Percentiles rank a stretch among this genome's conserved stretches.
These are phyloP conservation scores for Thalassiosira gravida DNA, from an alignment of 352 stramenopile genomes.

Conservation along the genomic window DNA sequence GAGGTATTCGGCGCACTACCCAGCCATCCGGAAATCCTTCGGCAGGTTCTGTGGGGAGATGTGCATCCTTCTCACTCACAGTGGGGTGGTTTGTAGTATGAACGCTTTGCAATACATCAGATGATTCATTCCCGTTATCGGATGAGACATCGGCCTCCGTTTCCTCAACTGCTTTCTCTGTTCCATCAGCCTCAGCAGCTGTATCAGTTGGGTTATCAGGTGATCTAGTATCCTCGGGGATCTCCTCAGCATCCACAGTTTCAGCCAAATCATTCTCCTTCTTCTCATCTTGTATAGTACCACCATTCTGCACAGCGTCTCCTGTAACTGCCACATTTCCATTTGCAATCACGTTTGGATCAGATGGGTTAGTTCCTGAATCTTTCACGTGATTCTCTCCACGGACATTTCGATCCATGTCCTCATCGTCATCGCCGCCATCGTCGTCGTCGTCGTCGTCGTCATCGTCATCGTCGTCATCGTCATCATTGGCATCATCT, in stretches of 20 bases:
- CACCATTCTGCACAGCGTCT: constrained; percentile 19
- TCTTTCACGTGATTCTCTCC: constrained; percentile 23
- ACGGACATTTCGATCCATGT: constrained; percentile 37
- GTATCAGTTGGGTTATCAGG: constrained; percentile 11
- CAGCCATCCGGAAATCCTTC: constrained; percentile 56
- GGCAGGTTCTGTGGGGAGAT: constrained; percentile 35
- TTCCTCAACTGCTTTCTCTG: constrained; percentile 15
- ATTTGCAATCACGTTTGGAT: constrained; percentile 9
- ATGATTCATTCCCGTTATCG: constrained; percentile 1
- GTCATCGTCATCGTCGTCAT: constrained; percentile 84
- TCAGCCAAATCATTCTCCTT: constrained; percentile 14
- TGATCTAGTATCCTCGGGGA: constrained; percentile 16
- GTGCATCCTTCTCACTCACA: constrained; percentile 35
- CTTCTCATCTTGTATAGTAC: background rate
- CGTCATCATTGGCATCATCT: constrained; percentile 67
- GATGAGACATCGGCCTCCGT: constrained; percentile 28
- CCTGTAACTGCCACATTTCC: constrained; percentile 2
- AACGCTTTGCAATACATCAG: constrained; percentile 16
- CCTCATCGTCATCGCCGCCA: constrained; percentile 39
- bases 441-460: constrained; percentile 83
- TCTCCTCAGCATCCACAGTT: constrained; percentile 19
- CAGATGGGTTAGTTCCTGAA: background rate
- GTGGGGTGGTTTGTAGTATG: constrained; percentile 44
- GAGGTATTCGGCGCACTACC: constrained; percentile 38
- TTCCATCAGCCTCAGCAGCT: constrained; percentile 1